Conservation (phyloP, 129 eudicot species). For the Arctium minus region DNA sequence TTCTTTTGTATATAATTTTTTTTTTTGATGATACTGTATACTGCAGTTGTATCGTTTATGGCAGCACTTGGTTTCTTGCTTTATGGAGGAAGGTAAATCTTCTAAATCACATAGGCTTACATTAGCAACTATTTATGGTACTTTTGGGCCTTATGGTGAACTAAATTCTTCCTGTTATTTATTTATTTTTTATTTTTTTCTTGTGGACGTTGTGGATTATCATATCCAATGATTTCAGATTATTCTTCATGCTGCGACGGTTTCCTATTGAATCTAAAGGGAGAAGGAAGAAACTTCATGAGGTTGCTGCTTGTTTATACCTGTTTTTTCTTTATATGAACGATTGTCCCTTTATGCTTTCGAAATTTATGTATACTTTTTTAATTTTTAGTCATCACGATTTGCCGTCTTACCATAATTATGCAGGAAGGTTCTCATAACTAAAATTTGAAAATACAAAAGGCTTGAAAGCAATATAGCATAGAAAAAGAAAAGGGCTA, state of each 20-base stretch:
- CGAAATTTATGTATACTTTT: neutral
- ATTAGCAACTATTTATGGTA: neutral
- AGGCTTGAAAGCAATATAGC: neutral
- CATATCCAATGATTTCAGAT: conserved; percentile 34
- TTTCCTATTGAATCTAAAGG: conserved; percentile 93
- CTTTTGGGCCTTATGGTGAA: neutral
- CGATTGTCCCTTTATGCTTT: neutral
- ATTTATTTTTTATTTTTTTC: neutral
- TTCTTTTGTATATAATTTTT: too few species aligned
- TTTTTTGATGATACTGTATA: neutral
- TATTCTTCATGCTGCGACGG: conserved; percentile 77
- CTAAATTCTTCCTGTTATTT: neutral
- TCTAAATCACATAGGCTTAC: neutral
- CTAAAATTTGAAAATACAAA: neutral
- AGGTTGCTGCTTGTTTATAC: conserved; percentile 45
- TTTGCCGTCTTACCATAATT: neutral
- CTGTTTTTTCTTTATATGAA: neutral
- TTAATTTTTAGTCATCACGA: neutral
- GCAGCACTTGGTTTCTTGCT: conserved; percentile 82
- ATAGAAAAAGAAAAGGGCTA: neutral
- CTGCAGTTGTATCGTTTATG: conserved; percentile 71
- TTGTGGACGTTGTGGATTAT: neutral
- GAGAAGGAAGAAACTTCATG: conserved; percentile 89
- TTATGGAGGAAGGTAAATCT: conserved; percentile 86
- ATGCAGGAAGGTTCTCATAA: neutral